Percentiles rank a stretch among this genome's conserved stretches.
Evolutionary conservation across 352 stramenopile genomes (phyloP).

Genomic region (Phytophthora pisi): DNA sequence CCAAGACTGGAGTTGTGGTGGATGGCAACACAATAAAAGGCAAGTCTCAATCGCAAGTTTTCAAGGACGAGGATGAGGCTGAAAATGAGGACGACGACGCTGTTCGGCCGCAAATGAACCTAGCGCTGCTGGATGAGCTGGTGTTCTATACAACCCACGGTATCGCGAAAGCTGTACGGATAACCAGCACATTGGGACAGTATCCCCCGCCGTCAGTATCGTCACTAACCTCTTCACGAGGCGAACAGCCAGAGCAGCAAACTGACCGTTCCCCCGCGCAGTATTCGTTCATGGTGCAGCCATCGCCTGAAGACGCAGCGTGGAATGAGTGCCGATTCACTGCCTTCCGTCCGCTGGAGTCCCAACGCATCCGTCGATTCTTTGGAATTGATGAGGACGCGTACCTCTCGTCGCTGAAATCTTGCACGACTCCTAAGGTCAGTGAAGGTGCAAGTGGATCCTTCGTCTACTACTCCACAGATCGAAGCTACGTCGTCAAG

Average conservation of each 20-base stretch:
- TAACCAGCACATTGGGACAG: constrained; percentile 31
- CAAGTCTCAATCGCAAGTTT: background rate
- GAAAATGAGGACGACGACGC: constrained; percentile 59
- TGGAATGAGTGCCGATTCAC: constrained; percentile 71
- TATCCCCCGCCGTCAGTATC: constrained; percentile 9
- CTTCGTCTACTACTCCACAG: constrained; percentile 86
- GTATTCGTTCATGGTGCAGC: constrained; percentile 56
- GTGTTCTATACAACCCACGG: constrained; percentile 81
- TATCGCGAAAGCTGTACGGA: constrained; percentile 63
- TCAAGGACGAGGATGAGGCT: constrained; percentile 30
- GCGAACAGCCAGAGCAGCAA: constrained; percentile 5
- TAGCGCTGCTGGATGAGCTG: constrained; percentile 76
- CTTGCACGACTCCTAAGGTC: constrained; percentile 76
- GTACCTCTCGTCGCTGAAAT: constrained; percentile 63
- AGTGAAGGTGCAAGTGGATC: constrained; percentile 78
- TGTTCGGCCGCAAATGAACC: constrained; percentile 78
- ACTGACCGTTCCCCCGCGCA: constrained; percentile 22
- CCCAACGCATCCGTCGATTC: constrained; percentile 54
- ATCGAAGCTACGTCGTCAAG: constrained; percentile 86
- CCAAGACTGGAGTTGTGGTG: constrained; percentile 30
- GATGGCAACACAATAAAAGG: constrained; percentile 11
- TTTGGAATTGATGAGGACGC: constrained; percentile 62
- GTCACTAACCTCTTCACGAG: constrained; percentile 6
- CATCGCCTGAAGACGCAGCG: constrained; percentile 36
- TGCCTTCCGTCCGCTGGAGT: constrained; percentile 58